A percentile compares a stretch with the other conserved stretches of the same genome.
These are phyloP conservation scores for Clarireedia monteithiana DNA, from an alignment of 2,329 filamentous ascomycete species.

Conservation along the genomic window DNA sequence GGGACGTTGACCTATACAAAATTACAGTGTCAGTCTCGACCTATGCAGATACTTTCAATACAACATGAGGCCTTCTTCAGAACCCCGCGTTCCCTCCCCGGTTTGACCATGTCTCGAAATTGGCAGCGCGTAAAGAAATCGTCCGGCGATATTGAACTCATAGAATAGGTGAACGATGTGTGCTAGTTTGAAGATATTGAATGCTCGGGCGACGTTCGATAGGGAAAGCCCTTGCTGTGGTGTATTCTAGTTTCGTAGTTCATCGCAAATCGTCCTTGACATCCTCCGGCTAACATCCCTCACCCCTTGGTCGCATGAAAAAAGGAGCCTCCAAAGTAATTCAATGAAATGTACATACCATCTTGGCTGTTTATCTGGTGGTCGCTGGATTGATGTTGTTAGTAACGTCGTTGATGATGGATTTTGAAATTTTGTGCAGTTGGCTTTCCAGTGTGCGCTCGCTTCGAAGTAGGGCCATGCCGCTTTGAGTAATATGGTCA, in stretches of 20 bases:
- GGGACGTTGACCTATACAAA: constrained; percentile 80
- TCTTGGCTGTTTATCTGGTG: constrained; percentile 21
- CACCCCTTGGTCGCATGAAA: background rate
- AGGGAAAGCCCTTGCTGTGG: background rate
- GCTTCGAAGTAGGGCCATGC: constrained; percentile 8
- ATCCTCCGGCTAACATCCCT: background rate
- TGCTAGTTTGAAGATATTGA: background rate
- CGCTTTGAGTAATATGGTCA: background rate
- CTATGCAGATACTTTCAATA: background rate
- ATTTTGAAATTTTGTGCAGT: constrained; percentile 12
- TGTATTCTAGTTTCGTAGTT: background rate
- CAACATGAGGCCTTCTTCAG: too few relatives aligned
- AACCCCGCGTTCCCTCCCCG: background rate
- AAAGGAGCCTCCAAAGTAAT: background rate
- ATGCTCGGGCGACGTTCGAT: background rate
- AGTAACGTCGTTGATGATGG: constrained; percentile 11
- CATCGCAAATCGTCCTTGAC: constrained; percentile 1
- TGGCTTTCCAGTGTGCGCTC: constrained; percentile 8
- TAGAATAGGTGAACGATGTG: background rate
- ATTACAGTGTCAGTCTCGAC: constrained; percentile 1
- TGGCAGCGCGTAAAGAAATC: too few relatives aligned
- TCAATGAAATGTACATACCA: constrained; percentile 17
- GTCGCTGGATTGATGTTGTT: constrained; percentile 16
- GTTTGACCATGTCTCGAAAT: too few relatives aligned
- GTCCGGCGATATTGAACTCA: too few relatives aligned